These are phyloP conservation scores for Emergomyces africanus DNA, from an alignment of 2,329 filamentous ascomycete species.

Conservation along the genomic window DNA sequence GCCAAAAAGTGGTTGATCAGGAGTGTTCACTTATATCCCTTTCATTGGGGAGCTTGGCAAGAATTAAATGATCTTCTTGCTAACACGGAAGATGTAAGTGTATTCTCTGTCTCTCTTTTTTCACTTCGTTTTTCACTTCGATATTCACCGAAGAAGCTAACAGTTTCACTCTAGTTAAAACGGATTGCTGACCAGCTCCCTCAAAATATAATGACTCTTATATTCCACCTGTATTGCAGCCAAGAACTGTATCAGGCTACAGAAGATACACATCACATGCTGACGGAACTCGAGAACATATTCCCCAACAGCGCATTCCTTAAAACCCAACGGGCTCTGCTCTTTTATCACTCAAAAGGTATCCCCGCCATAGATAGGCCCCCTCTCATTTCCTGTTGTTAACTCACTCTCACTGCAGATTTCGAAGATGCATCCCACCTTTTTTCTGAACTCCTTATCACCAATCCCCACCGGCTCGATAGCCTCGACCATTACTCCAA, in stretches of 20 bases:
- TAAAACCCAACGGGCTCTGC: constrained; percentile 73
- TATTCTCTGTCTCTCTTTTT: neutral
- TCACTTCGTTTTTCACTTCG: constrained; percentile 2
- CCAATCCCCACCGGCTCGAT: constrained; percentile 60
- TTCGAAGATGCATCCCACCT: constrained; percentile 52
- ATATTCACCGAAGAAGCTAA: constrained; percentile 11
- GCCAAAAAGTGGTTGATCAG: constrained; percentile 78
- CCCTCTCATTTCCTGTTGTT: neutral
- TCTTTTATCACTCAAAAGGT: constrained; percentile 78
- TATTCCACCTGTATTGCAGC: constrained; percentile 84
- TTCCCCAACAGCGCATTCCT: constrained; percentile 86
- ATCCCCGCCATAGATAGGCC: neutral
- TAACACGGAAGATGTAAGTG: constrained; percentile 64
- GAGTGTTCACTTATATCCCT: constrained; percentile 79
- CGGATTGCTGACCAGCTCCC: constrained; percentile 61
- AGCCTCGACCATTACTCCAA: constrained; percentile 94
- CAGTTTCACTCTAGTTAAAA: constrained; percentile 44
- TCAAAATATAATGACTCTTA: constrained; percentile 81
- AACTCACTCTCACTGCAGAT: constrained; percentile 26
- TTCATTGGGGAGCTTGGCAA: constrained; percentile 96
- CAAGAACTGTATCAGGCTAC: constrained; percentile 86
- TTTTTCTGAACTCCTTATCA: constrained; percentile 55
- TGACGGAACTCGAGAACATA: constrained; percentile 66
- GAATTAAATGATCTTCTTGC: constrained; percentile 74
- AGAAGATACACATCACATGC: constrained; percentile 56